Evolutionary conservation across 805 yeast species (phyloP).

Genomic region (Starmerella riodocensis): DNA sequence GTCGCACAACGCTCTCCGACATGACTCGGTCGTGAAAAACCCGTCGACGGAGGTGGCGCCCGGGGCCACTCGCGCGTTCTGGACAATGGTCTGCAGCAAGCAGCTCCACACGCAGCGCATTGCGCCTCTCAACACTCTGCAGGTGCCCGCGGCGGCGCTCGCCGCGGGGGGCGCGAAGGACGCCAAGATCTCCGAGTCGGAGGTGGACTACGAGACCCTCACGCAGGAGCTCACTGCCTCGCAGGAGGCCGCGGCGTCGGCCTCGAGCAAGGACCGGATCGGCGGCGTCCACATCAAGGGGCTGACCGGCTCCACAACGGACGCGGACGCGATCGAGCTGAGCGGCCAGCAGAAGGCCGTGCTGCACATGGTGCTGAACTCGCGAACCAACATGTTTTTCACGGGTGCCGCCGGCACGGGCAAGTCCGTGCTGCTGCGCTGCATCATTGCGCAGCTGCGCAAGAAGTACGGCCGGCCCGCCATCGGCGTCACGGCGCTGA

Average conservation of each 20-base stretch:
- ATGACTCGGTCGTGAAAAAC: too few species aligned
- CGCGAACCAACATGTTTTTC: conserved; percentile 57
- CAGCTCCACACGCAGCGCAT: too few species aligned
- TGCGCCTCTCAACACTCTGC: conserved; percentile 1
- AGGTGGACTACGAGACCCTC: background rate
- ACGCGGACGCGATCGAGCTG: conserved; percentile 18
- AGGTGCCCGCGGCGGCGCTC: background rate
- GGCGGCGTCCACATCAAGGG: background rate
- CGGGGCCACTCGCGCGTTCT: conserved; percentile 4
- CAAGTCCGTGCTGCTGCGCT: conserved; percentile 71
- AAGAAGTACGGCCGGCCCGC: conserved; percentile 32
- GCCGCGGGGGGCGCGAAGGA: background rate
- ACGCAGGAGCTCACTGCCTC: background rate
- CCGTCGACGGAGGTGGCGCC: conserved; percentile 1
- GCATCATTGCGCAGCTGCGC: conserved; percentile 45
- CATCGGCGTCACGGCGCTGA: conserved; percentile 71
- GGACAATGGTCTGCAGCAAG: too few species aligned
- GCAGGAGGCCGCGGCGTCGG: background rate
- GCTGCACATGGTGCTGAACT: conserved; percentile 47
- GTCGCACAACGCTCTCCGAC: background rate
- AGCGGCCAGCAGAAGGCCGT: conserved; percentile 43
- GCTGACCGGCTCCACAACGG: background rate
- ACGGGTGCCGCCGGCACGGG: conserved; percentile 99
- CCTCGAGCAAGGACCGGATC: background rate
- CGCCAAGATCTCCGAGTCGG: too few species aligned